Evolutionary conservation across 2,329 filamentous ascomycete genomes (phyloP), one percentile per base, ranked within the genome.

Genomic region (Didymella arachidicola): DNA sequence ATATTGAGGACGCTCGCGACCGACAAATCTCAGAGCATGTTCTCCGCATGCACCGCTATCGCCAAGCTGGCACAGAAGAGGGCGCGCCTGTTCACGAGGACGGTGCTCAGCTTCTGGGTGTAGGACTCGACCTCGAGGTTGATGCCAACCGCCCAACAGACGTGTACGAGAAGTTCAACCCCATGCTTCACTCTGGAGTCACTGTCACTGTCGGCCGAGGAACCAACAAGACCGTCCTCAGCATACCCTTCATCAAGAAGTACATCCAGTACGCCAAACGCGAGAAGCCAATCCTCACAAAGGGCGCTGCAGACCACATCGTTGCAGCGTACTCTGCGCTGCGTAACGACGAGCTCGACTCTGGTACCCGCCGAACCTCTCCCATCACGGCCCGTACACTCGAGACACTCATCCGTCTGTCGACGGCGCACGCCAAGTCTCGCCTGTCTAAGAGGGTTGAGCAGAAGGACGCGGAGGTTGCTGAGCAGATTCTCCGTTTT

Each of bases 191-290:
- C 73, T 91, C 93, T 10, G 95, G 95, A 60, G 92, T 97, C 45
- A 92, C 88, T 7, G 79, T 92, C 16, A 92, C 89, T 4, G 84
- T 88, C 12, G 90, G 90, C 10, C 86, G 92, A 38, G 91, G 91
- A 11, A 43, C 81, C 89, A 26, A 87, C 87, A 67, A 90, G 91
- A 93, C 97, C 76, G 91, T 99, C 14, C 82, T 99, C 53, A 96
- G 91, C 79, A 97, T 99, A 60, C 91, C 93, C 0, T 99, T 99
- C 79, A 93, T 99, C 83, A 99, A 99, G 82, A 99, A 99, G 80
- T 99, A 97, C 78, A 96, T 99, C 44, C 95, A 99, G 75, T 99
- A 99, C 77, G 93, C 95, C 64, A 99, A 99, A 81, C 90, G 87
- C 34, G 84, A 95, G 73, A 96, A 93, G 84, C 95, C 95, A 0